Evolutionary conservation across 768 basidiomycete genomes (phyloP).

Genomic region (Kwoniella pini): DNA sequence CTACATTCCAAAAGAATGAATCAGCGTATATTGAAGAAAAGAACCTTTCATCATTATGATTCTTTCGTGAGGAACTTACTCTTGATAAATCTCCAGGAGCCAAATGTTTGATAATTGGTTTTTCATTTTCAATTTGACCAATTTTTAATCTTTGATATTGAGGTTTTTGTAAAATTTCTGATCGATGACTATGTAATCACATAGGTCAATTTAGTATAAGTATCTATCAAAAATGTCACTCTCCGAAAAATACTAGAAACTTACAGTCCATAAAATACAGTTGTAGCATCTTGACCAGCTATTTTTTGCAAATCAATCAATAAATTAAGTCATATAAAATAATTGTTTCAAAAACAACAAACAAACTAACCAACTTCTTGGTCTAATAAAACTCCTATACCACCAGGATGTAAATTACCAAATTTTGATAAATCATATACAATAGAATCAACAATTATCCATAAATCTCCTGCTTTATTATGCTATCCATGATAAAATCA

Average conservation of each 20-base stretch:
- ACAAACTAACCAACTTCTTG: slow-evolving; percentile 66
- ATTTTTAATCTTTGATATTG: slow-evolving; percentile 68
- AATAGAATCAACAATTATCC: slow-evolving; percentile 80
- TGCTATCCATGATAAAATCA: slow-evolving; percentile 59
- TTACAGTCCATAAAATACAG: slow-evolving; percentile 76
- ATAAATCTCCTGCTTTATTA: slow-evolving; percentile 77
- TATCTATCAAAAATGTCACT: too few species aligned
- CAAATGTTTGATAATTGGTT: slow-evolving; percentile 60
- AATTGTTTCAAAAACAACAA: background rate
- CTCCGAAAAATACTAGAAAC: background rate
- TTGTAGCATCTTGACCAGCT: slow-evolving; percentile 86
- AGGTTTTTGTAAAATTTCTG: slow-evolving; percentile 75
- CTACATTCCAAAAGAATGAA: slow-evolving; percentile 8
- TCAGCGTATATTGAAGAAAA: background rate
- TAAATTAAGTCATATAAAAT: background rate
- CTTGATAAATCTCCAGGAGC: slow-evolving; percentile 64
- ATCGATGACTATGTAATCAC: slow-evolving; percentile 67
- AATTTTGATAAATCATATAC: slow-evolving; percentile 83
- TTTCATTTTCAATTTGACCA: slow-evolving; percentile 68
- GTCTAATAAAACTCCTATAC: slow-evolving; percentile 73
- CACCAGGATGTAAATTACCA: slow-evolving; percentile 76
- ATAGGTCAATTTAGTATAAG: too few species aligned
- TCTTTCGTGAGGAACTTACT: too few species aligned
- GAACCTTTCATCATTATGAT: too few species aligned
- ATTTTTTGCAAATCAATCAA: background rate